A percentile compares a stretch with the other conserved stretches of the same genome.
Conservation (phyloP, 2,329 filamentous ascomycete species). For the Apiospora koreana region DNA sequence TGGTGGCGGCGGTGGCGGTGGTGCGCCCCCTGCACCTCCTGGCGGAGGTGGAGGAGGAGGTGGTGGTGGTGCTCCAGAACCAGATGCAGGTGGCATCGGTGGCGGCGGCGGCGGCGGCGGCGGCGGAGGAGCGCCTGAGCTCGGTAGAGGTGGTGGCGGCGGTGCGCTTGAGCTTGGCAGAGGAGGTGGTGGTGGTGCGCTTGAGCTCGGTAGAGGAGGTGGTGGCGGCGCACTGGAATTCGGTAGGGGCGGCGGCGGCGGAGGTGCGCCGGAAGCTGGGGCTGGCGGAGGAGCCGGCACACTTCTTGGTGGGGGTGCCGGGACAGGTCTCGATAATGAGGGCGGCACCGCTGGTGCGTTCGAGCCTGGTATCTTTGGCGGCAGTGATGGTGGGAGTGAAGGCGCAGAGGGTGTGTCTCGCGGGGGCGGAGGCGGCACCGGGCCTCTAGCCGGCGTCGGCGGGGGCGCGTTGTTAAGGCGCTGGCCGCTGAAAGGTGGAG, state of each 20-base stretch:
- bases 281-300: conserved; percentile 40
- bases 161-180: conserved; percentile 21
- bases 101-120: conserved; percentile 21
- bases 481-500: conserved; percentile 75
- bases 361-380: conserved; percentile 48
- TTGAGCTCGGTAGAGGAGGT: conserved; percentile 20
- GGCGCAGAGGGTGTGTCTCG: conserved; percentile 42
- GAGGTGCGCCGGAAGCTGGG: conserved; percentile 26
- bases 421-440: conserved; percentile 72
- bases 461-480: conserved; percentile 63
- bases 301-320: conserved; percentile 53
- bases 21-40: conserved; percentile 35
- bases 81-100: conserved; percentile 18
- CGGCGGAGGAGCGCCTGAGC: conserved; percentile 23
- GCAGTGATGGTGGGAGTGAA: conserved; percentile 43
- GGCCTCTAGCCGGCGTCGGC: conserved; percentile 71
- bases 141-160: conserved; percentile 21
- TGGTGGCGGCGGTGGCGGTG: conserved; percentile 45
- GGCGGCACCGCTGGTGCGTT: conserved; percentile 53
- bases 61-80: conserved; percentile 22
- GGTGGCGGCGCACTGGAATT: conserved; percentile 17
- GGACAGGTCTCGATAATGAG: conserved; percentile 49
- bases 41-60: conserved; percentile 39
- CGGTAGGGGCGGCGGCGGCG: conserved; percentile 27
- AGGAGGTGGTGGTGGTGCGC: conserved; percentile 24